Conservation (phyloP, 129 eudicot genomes). For the Ambrosia trifida region DNA sequence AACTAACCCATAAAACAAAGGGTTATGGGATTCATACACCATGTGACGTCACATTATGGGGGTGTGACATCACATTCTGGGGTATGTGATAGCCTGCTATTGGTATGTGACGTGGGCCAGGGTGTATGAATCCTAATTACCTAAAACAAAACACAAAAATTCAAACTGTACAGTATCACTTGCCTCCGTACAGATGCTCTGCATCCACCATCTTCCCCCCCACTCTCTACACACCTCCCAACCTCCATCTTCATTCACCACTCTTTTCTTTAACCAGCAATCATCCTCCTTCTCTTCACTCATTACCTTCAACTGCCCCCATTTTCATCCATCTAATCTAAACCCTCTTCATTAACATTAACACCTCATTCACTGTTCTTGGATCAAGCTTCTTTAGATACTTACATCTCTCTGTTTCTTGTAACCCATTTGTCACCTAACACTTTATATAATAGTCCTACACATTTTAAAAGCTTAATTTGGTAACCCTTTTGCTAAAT, state of each 20-base stretch:
- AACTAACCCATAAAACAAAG: too few relatives aligned
- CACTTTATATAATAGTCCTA: background rate
- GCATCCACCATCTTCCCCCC: constrained; percentile 27
- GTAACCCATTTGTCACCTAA: background rate
- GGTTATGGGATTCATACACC: too few relatives aligned
- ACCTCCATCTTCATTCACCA: constrained; percentile 12
- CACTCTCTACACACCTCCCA: constrained; percentile 31
- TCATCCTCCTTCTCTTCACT: too few relatives aligned
- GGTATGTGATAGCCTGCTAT: too few relatives aligned
- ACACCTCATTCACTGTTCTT: background rate
- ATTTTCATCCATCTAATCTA: background rate
- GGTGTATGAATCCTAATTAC: too few relatives aligned
- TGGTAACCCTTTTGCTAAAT: background rate
- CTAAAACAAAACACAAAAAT: constrained; percentile 35
- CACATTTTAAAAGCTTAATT: constrained; percentile 12
- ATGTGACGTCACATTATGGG: too few relatives aligned
- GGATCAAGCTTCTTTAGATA: constrained; percentile 3
- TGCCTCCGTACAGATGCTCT: constrained; percentile 30
- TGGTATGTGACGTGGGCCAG: too few relatives aligned
- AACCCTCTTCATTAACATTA: background rate
- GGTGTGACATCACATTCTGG: too few relatives aligned
- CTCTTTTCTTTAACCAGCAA: too few relatives aligned
- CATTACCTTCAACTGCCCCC: background rate
- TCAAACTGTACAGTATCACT: constrained; percentile 27
- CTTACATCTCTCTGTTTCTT: constrained; percentile 1